Evolutionary conservation across 345 rosid genomes (phyloP).

Genomic region (Fremontodendron californicum): DNA sequence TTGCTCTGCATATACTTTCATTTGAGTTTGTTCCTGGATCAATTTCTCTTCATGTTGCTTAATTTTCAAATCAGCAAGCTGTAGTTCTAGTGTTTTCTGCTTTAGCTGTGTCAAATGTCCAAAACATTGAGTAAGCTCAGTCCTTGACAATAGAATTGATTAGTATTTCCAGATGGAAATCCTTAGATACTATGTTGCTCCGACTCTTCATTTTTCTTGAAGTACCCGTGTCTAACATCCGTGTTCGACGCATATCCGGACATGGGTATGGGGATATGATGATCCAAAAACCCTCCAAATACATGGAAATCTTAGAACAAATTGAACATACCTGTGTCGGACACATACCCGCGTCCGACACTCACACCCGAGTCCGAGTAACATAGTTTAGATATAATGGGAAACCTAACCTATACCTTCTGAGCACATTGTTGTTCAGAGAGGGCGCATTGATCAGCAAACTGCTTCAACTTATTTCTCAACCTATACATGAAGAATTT

Average conservation of each 20-base stretch:
- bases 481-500: slow-evolving; percentile 43
- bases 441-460: slow-evolving; percentile 79
- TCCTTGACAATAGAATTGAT: not conserved
- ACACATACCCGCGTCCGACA: too few relatives aligned
- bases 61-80: slow-evolving; percentile 69
- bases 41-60: slow-evolving; percentile 86
- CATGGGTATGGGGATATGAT: too few relatives aligned
- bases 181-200: too few relatives aligned
- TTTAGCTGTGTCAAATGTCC: slow-evolving; percentile 55
- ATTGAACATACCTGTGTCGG: too few relatives aligned
- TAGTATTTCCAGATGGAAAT: not conserved
- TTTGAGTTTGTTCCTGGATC: slow-evolving; percentile 77
- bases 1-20: slow-evolving; percentile 90
- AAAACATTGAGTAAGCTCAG: not conserved
- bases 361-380: too few relatives aligned
- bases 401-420: slow-evolving; percentile 38
- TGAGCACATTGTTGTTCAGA: slow-evolving; percentile 80
- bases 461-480: slow-evolving; percentile 73
- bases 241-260: too few relatives aligned
- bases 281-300: too few relatives aligned
- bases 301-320: too few relatives aligned
- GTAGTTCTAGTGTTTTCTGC: slow-evolving; percentile 80
- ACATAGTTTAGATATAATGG: slow-evolving; percentile 2
- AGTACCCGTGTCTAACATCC: too few relatives aligned
- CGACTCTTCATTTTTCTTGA: too few relatives aligned